Conservation (phyloP, 2,329 filamentous ascomycete species). For the Chrysoporthe cubensis region DNA sequence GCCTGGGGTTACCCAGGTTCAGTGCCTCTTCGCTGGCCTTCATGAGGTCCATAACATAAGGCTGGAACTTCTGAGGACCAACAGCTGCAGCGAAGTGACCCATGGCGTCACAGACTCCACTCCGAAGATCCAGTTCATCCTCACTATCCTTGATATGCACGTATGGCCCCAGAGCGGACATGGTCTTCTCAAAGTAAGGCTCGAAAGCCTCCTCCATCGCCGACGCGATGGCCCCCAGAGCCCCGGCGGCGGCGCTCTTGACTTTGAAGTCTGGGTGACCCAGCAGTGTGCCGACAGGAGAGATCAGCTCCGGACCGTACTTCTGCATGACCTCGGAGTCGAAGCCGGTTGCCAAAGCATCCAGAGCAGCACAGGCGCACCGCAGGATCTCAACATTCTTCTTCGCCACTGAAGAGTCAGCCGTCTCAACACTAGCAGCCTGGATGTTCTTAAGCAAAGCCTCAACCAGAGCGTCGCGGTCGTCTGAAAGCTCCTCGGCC, state of each 20-base stretch:
- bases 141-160: constrained; percentile 86
- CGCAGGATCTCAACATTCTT: constrained; percentile 86
- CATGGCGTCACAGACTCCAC: constrained; percentile 89
- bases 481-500: constrained; percentile 82
- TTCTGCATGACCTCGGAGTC: constrained; percentile 79
- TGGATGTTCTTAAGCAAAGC: constrained; percentile 88
- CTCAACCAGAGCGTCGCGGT: constrained; percentile 84
- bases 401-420: constrained; percentile 67
- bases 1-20: constrained; percentile 82
- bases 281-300: constrained; percentile 82
- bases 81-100: constrained; percentile 91
- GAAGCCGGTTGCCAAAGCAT: constrained; percentile 85
- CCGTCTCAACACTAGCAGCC: constrained; percentile 69
- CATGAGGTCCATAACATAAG: constrained; percentile 90
- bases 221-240: constrained; percentile 86
- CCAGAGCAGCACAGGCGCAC: constrained; percentile 85
- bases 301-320: constrained; percentile 82
- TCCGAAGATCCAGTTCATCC: constrained; percentile 87
- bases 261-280: constrained; percentile 84
- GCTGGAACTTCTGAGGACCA: constrained; percentile 83
- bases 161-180: constrained; percentile 85
- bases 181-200: constrained; percentile 89
- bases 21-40: constrained; percentile 89
- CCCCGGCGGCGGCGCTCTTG: constrained; percentile 86
- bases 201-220: constrained; percentile 82